Base-by-base conservation (phyloP, 306 rosid genomes). In the Trifolium pratense region DNA sequence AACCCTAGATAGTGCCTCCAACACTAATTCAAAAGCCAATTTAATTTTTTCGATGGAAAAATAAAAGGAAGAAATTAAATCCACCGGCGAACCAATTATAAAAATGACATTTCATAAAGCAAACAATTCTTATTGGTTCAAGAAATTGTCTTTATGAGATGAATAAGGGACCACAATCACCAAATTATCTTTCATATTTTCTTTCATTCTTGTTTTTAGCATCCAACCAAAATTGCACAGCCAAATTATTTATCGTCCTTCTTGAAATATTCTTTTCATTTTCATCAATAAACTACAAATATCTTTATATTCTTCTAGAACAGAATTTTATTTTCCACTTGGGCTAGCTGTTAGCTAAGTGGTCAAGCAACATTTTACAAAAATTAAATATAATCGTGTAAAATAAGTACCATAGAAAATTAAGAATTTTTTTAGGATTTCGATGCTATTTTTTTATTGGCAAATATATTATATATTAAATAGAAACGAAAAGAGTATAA, bases 111-210 rank as follows among this genome's bases (percentile, higher is more conserved):
- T 71, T 77, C 55, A 65, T 36, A 83, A 78, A 62, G 77, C 60
- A 68, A 26, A 51, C 67, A 68, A 75, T 80, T 82, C 78, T 76
- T 40, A 75, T 70, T 83, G 87, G 75, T 63, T 73, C 60, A 66
- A 56, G 63, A 74, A 29, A 36, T 77, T 73, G 45, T 80, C 88
- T 78, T 83, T 75, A 60, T 70, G 70, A 75, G 76, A 59, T 53
- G 81, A 62, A 66, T 86, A 51, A 80, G 78, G 94, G 89, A 90
- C 92, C 92, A 87, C 86, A 76, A 74, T 53, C 69, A 40, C 45
- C 12, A 70, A 75, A 68, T 49, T 60, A 73, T 65, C 76, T 71
- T 74, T 66, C 67, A 81, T 83, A 71, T 86, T 80, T 80, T 26
- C 72, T 86, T 68, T 53, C 71, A 61, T 63, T 82, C 79, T 75